These are phyloP conservation scores for Pleurotus sapidus DNA, from an alignment of 768 basidiomycete species.

Conservation along the genomic window DNA sequence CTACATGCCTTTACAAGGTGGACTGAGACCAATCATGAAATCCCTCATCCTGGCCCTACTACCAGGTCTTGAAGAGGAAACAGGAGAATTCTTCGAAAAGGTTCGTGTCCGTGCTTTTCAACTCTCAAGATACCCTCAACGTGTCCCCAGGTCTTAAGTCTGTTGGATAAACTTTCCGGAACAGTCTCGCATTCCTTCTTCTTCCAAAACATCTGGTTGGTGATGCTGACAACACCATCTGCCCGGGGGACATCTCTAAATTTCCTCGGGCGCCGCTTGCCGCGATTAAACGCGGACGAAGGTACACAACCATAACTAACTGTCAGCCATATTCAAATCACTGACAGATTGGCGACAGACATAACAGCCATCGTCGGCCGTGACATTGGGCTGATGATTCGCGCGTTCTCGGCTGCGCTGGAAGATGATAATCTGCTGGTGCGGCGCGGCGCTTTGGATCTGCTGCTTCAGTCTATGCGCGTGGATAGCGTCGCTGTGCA, in stretches of 20 bases:
- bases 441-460: conserved; percentile 79
- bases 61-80: conserved; percentile 96
- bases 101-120: conserved; percentile 26
- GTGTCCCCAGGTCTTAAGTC: conserved; percentile 59
- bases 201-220: conserved; percentile 92
- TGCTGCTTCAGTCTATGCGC: conserved; percentile 73
- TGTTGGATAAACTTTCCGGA: conserved; percentile 81
- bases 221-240: conserved; percentile 86
- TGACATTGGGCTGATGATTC: conserved; percentile 91
- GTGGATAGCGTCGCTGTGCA: conserved; percentile 71
- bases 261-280: conserved; percentile 80
- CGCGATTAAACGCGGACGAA: conserved; percentile 66
- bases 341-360: conserved; percentile 32
- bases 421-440: conserved; percentile 94
- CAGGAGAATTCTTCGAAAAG: conserved; percentile 95
- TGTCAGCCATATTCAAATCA: background rate
- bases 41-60: conserved; percentile 91
- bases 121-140: background rate
- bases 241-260: conserved; percentile 86
- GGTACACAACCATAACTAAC: conserved; percentile 35
- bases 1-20: conserved; percentile 82
- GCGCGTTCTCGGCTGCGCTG: conserved; percentile 87
- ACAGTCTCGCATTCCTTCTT: conserved; percentile 88
- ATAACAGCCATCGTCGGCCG: conserved; percentile 73
- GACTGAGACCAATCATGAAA: conserved; percentile 88